phyloP scores from a whole-genome alignment of 2,329 filamentous ascomycete species.

The Lecanicillium sp. region DNA sequence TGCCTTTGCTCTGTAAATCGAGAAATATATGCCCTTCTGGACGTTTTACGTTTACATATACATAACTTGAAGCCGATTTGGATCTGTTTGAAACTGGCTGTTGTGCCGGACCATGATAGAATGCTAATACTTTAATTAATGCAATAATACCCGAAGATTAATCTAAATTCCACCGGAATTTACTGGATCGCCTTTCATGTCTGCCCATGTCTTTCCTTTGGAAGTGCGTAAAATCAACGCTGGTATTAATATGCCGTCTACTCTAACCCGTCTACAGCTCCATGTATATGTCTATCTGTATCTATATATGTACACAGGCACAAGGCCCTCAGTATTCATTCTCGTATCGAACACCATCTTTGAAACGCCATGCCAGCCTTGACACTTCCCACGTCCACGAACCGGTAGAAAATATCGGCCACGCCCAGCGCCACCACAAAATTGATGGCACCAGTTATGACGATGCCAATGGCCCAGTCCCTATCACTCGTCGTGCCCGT shows the following conservation, averaged over 20 bases:
- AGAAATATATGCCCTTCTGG: neutral
- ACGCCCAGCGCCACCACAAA: slow-evolving; percentile 2
- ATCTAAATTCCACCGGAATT: no score
- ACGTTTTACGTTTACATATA: neutral
- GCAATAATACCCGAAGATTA: neutral
- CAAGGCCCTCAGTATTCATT: neutral
- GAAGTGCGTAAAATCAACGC: neutral
- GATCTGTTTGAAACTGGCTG: neutral
- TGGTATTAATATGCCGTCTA: neutral
- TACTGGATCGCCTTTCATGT: no score
- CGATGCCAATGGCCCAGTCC: neutral
- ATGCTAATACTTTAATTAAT: slow-evolving; percentile 1
- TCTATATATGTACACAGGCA: neutral
- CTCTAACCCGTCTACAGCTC: neutral
- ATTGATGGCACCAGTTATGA: neutral
- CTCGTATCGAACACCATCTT: neutral
- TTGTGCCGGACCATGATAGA: neutral
- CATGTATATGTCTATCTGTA: neutral
- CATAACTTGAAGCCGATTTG: neutral
- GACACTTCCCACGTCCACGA: slow-evolving; percentile 8
- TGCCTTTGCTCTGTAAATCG: neutral
- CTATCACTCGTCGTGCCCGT: neutral
- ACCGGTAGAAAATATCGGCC: slow-evolving; percentile 10
- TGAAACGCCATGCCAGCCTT: slow-evolving; percentile 6
- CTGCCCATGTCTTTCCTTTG: no score